Percentiles rank a stretch among this genome's conserved stretches.
These are phyloP conservation scores for Cryphonectria naterciae DNA, from an alignment of 2,329 filamentous ascomycete species.

Conservation along the genomic window DNA sequence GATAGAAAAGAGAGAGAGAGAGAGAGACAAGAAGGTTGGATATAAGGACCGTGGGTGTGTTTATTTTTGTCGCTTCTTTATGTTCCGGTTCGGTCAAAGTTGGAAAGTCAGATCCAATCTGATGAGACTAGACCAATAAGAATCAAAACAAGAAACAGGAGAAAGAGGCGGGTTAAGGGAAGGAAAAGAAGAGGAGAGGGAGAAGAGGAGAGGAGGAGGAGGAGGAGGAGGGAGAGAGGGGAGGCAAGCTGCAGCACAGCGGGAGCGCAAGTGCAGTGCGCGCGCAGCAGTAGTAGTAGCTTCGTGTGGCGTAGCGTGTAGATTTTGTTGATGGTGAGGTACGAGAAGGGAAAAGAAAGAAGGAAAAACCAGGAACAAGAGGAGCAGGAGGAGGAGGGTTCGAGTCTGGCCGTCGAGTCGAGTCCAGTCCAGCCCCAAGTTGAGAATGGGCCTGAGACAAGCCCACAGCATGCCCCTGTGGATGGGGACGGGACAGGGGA, in stretches of 20 bases:
- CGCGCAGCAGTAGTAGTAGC: neutral
- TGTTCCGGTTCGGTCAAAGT: neutral
- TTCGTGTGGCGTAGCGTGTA: neutral
- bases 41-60: neutral
- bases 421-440: neutral
- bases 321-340: neutral
- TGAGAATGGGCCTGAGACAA: neutral
- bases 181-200: neutral
- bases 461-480: neutral
- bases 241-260: neutral
- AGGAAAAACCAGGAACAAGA: neutral
- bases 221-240: neutral
- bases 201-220: no score
- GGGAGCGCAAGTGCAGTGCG: neutral
- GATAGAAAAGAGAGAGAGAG: neutral
- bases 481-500: neutral
- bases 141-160: neutral
- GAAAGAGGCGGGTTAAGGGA: neutral
- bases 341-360: neutral
- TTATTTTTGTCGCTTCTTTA: neutral
- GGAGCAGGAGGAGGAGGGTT: neutral
- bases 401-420: neutral
- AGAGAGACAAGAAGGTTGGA: no score
- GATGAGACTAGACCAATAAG: neutral
- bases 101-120: neutral